Evolutionary conservation across 2,329 filamentous ascomycete genomes (phyloP).

Genomic region (Xylariales sp.): DNA sequence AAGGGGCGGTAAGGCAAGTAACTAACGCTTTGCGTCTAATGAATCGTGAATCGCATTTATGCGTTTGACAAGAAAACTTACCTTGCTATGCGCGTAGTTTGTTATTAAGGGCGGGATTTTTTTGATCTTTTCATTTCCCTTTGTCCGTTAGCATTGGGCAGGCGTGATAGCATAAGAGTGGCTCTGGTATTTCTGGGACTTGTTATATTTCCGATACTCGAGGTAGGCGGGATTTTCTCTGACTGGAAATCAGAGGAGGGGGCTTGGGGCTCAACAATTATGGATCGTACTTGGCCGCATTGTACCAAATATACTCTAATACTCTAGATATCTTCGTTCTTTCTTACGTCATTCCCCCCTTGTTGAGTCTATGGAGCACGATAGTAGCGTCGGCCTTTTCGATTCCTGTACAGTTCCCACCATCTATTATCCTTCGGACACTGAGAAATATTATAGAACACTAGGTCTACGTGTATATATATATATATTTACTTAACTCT

Average conservation of each 20-base stretch:
- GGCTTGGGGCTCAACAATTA: neutral
- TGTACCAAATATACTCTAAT: slow-evolving; percentile 25
- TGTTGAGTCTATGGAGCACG: no score
- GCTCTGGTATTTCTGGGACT: slow-evolving; percentile 28
- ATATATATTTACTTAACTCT: no score
- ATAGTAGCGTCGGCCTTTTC: no score
- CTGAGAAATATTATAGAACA: no score
- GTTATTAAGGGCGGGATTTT: slow-evolving; percentile 10
- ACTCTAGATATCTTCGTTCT: slow-evolving; percentile 1
- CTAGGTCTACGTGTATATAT: no score
- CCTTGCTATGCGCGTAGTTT: slow-evolving; percentile 11
- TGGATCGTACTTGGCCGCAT: slow-evolving; percentile 2
- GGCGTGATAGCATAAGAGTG: slow-evolving; percentile 38
- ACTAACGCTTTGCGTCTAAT: neutral
- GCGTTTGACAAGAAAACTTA: slow-evolving; percentile 16
- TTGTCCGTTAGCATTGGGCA: slow-evolving; percentile 38
- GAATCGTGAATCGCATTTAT: neutral
- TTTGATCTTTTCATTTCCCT: slow-evolving; percentile 13
- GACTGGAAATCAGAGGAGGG: slow-evolving; percentile 17
- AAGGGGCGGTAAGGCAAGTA: slow-evolving; percentile 41
- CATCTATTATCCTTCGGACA: no score
- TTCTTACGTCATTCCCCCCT: neutral
- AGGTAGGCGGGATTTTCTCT: slow-evolving; percentile 18
- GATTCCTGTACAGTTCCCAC: no score
- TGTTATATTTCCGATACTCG: slow-evolving; percentile 4